Base-by-base conservation (phyloP, 257 asterid genomes). In the Solanum pennellii region DNA sequence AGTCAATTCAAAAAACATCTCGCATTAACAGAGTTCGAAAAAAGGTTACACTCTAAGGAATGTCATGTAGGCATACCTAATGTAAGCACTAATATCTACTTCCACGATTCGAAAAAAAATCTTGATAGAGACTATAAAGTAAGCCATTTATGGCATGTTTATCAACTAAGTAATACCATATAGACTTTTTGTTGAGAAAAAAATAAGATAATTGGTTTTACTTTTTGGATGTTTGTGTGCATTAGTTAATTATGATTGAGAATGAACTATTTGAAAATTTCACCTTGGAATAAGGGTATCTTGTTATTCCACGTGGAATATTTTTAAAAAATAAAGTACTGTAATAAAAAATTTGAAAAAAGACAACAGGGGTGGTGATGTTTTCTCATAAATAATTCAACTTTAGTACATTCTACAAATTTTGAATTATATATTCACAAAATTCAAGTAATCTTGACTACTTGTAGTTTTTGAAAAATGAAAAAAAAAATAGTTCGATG, bases 21-120 rank as follows among this genome's bases (percentile, higher is more conserved):
- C 3, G 3, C 3, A 0, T 68, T 29, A 4, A 31, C 6, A 69
- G 6, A 16, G 21, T 27, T 7, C 0, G 41, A 5, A 3, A 3
- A 69, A 69, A 12, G 23, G 6, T 7, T 7, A 3, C 39, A 68
- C 20, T 16, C 33, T 37, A 6, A 27, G 3, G 39, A 5, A 12
- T 13, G 39, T 68, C 23, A 68, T 68, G 39, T 68, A 68, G 23
- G 25, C 25, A 66, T 25, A n/a, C 75, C 39, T 13, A 68, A 68
- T 68, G 5, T 7, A 68, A 29, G 11, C 39, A 27, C 37, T 66
- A 13, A 20, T 66, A 7, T 2, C 10, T 66, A 16, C 73, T 66
- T 66, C 37, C 5, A 27, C 10, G 37, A 13, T 16, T 66, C 11
- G 10, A 66, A 27, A 76, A 27, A 15, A 49, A n/a, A n/a, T 47